Evolutionary conservation across 352 stramenopile species (phyloP), one percentile per base, ranked within the genome.

Genomic region (Pythium pyrilobum): DNA sequence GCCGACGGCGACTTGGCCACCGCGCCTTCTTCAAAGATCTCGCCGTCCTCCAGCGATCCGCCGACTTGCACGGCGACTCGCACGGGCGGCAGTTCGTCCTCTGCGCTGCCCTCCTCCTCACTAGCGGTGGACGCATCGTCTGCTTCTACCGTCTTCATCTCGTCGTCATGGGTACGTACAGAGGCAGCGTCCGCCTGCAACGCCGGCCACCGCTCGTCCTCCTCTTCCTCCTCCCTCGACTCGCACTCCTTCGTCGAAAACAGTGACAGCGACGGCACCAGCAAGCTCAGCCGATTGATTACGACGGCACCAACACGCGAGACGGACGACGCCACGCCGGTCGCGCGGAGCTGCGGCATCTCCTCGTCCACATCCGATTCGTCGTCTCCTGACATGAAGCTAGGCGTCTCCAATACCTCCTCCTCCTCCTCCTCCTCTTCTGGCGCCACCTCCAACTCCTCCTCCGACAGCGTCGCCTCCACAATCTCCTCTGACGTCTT

Each of bases 351-450:
- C 21, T 48, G 34, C 18, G 77, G 74, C 61, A 74, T 80, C 13
- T 74, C 80, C 43, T 90, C 80, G 46, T 89, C 78, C 41, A 78
- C 76, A 27, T 89, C 78, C 21, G 73, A 85, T 44, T 85, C 77
- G 13, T 60, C 60, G n/a, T 78, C 72, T n/a, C 72, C 65, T 7
- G 72, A 62, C 6, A 77, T 63, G 34, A 39, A 56, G 11, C 10
- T 16, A 4, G n/a, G 78, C 63, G 12, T 80, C 69, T 16, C 27
- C 45, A 5, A 25, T n/a, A 24, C 43, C 24, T 21, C 25, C n/a
- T 25, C 4, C 15, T 43, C 37, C 25, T 23, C 18, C 5, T 12
- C 18, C 10, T 8, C 37, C n/a, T 43, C n/a, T 18, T 43, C 37
- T 24, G 16, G 13, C 15, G 6, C 34, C 15, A 15, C 31, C 21